Conservation (phyloP, 2,329 filamentous ascomycete species). For the Colletotrichum sp. region DNA sequence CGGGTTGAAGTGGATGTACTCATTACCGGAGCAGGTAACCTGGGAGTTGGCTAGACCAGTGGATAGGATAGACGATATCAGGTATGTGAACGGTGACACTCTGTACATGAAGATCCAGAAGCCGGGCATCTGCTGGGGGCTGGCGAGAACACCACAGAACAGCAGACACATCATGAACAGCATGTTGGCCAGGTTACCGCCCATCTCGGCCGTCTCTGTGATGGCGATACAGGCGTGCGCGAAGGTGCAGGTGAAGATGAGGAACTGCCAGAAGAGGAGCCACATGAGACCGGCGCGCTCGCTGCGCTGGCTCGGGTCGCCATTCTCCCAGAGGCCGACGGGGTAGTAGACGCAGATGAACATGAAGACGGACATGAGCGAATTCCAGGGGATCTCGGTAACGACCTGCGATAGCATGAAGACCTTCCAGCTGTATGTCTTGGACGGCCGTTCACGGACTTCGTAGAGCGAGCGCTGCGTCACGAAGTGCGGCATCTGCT, state of each 20-base stretch:
- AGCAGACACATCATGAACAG: constrained; percentile 56
- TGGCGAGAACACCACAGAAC: constrained; percentile 69
- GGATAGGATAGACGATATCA: constrained; percentile 64
- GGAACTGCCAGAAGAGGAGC: constrained; percentile 67
- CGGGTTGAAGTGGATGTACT: constrained; percentile 64
- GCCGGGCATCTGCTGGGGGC: constrained; percentile 59
- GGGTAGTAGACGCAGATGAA: constrained; percentile 74
- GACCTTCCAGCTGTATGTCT: constrained; percentile 69
- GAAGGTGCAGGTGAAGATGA: constrained; percentile 72
- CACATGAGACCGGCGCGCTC: constrained; percentile 66
- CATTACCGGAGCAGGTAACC: constrained; percentile 27
- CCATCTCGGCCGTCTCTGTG: constrained; percentile 68
- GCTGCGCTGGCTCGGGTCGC: constrained; percentile 51
- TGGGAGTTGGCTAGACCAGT: constrained; percentile 26
- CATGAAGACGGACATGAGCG: constrained; percentile 64
- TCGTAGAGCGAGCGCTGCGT: constrained; percentile 71
- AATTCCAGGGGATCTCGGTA: constrained; percentile 73
- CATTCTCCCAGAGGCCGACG: constrained; percentile 66
- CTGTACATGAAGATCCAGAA: constrained; percentile 80
- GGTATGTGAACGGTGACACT: constrained; percentile 72
- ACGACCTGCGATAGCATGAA: constrained; percentile 70
- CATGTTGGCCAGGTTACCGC: constrained; percentile 66
- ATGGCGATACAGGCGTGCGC: constrained; percentile 68
- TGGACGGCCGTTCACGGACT: constrained; percentile 68
- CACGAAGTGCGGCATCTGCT: constrained; percentile 72